Base-by-base conservation (phyloP, 2,329 filamentous ascomycete genomes). In the Hypoxylon sp. region DNA sequence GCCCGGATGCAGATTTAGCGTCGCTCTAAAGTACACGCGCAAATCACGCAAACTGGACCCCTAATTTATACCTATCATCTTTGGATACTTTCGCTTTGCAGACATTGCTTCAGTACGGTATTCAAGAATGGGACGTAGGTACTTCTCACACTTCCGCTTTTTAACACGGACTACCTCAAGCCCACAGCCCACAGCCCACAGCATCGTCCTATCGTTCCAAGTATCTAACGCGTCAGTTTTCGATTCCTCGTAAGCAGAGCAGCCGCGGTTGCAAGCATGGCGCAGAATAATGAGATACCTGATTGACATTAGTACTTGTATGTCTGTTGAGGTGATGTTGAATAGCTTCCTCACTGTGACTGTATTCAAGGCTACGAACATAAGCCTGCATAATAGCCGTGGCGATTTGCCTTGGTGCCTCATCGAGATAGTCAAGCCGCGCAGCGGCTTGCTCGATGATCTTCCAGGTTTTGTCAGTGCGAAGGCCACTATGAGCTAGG, bases 321-420 rank as follows among this genome's bases (percentile, higher is more conserved):
- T 39, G 83, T 77, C 57, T 86, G 83, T 80, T 58, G 86, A 82
- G 68, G 85, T 86, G 5, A 81, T 83, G 63, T 88, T n/a, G 83
- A 78, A 72, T 90, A 89, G 0, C 25, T 48, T 53, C 48, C 65
- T 65, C 55, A 73, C 71, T 69, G 25, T 73, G 71, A 23, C 66
- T 70, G 19, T 66, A 73, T 51, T 73, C 70, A 23, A 73, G 65
- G 5, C 68, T 68, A 21, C 61, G 61, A 14, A 73, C 63, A 29
- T 73, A 73, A 3, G 71, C 66, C 39, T 64, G 55, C n/a, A 62
- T 58, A 12, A 69, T 53, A 30, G 64, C 66, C 23, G 50, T 41
- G 14, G 66, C 62, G 32, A 73, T 57, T 2, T n/a, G 16, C 48
- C 19, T 47, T 14, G 70, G 61, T 8, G 66, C 64, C 23, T 73